Base-by-base conservation (phyloP, 2,329 filamentous ascomycete genomes). In the Albifimbria verrucaria region DNA sequence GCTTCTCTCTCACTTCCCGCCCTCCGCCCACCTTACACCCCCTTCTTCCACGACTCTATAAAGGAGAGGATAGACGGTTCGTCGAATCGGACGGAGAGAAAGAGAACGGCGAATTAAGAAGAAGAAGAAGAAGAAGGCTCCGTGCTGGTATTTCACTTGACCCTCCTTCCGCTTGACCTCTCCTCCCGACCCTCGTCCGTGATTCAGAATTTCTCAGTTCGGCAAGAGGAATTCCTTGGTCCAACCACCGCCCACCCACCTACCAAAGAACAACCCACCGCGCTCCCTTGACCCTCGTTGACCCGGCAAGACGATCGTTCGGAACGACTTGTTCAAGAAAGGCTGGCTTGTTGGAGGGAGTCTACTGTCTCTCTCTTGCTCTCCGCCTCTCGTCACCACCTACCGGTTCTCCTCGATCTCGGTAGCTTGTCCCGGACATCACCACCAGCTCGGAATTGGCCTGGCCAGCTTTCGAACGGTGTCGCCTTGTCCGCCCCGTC, bases 181-280 rank as follows among this genome's bases (percentile, higher is more conserved):
- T 54, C 55, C 50, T 57, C 59, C 56, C 51, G 55, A 49, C 43
- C 43, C 43, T 24, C 43, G 9, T n/a, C 45, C 17, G 43, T 48
- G 45, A 48, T 32, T 48, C 45, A 48, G 18, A 72, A 76, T 77
- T 76, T 73, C 73, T 74, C 68, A 68, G 67, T 65, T 66, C 66
- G 65, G 66, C 67, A 67, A 66, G 65, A 73, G 70, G 73, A 76
- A 75, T 72, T 72, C 66, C 64, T n/a, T 65, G 60, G 64, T 60
- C 56, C 55, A 56, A 58, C 56, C 59, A 59, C 59, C 62, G 63
- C 43, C n/a, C 41, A 43, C 17, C 41, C 17, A 46, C 43, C 43
- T 60, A 60, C 60, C 59, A 63, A 60, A 55, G 49, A 55, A 55
- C 50, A 45, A 32, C 46, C 55, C 52, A 55, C 7, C 60, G 59